These are phyloP conservation scores for Melastoma malabathricum DNA, from an alignment of 345 rosid genomes.

Conservation along the genomic window DNA sequence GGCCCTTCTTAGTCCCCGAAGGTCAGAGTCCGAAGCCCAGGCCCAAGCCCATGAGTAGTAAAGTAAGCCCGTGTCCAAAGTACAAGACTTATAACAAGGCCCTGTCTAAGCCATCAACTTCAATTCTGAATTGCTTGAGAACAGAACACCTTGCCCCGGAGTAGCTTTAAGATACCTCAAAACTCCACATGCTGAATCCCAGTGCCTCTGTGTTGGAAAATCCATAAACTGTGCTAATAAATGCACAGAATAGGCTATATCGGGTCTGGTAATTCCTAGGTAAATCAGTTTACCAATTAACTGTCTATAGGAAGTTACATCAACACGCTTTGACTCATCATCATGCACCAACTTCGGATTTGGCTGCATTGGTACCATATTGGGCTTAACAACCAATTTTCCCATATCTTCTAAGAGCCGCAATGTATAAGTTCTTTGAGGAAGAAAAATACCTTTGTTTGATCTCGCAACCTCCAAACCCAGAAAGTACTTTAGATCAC, in stretches of 20 bases:
- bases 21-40: no score
- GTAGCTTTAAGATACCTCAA: neutral
- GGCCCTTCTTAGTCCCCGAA: no score
- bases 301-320: slow-evolving; percentile 3
- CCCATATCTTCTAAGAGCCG: neutral
- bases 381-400: neutral
- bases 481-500: no score
- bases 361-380: neutral
- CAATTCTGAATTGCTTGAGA: neutral
- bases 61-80: no score
- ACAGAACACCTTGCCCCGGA: neutral
- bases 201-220: neutral
- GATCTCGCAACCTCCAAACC: neutral
- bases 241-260: neutral
- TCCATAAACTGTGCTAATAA: slow-evolving; percentile 6
- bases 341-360: neutral
- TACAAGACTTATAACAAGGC: no score
- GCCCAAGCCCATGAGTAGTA: no score
- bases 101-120: neutral
- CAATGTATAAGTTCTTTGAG: neutral
- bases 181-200: neutral
- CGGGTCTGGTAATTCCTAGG: slow-evolving; percentile 2
- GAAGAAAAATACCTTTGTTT: neutral
- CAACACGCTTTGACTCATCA: neutral
- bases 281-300: slow-evolving; percentile 3